These are phyloP conservation scores for Colletotrichum echinochloae DNA, from an alignment of 2,329 filamentous ascomycete genomes.

Conservation along the genomic window DNA sequence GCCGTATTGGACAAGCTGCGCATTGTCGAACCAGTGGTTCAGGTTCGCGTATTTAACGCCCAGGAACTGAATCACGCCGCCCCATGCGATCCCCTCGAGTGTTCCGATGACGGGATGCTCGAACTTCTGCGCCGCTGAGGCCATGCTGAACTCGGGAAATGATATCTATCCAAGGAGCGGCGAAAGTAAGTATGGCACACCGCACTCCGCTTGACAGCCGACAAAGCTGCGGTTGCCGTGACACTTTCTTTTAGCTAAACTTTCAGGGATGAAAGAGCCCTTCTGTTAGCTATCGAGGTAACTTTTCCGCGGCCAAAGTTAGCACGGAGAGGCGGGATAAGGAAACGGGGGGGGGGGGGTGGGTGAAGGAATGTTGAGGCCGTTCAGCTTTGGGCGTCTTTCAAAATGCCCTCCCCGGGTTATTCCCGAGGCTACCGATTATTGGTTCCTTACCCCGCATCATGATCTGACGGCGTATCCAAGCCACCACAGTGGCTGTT, in stretches of 20 bases:
- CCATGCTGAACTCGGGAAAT: neutral
- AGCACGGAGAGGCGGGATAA: too few species aligned
- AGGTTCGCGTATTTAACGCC: slow-evolving; percentile 44
- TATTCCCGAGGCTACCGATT: neutral
- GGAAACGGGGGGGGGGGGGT: too few species aligned
- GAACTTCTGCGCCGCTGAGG: neutral
- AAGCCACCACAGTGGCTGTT: too few species aligned
- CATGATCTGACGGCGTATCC: too few species aligned
- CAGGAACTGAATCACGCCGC: slow-evolving; percentile 42
- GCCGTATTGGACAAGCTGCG: slow-evolving; percentile 26
- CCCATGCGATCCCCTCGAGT: neutral
- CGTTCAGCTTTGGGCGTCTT: neutral
- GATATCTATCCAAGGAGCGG: too few species aligned
- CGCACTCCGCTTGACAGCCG: too few species aligned
- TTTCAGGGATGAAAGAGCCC: neutral
- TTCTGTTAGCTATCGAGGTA: neutral
- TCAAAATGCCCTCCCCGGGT: neutral
- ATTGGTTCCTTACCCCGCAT: neutral
- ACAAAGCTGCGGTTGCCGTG: neutral
- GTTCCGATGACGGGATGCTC: slow-evolving; percentile 28
- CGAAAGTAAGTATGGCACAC: neutral
- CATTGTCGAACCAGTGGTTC: slow-evolving; percentile 40
- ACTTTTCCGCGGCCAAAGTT: neutral
- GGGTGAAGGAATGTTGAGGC: neutral
- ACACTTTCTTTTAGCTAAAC: neutral